phyloP scores from a whole-genome alignment of 2,329 filamentous ascomycete species.

The Colletotrichum kahawae region DNA sequence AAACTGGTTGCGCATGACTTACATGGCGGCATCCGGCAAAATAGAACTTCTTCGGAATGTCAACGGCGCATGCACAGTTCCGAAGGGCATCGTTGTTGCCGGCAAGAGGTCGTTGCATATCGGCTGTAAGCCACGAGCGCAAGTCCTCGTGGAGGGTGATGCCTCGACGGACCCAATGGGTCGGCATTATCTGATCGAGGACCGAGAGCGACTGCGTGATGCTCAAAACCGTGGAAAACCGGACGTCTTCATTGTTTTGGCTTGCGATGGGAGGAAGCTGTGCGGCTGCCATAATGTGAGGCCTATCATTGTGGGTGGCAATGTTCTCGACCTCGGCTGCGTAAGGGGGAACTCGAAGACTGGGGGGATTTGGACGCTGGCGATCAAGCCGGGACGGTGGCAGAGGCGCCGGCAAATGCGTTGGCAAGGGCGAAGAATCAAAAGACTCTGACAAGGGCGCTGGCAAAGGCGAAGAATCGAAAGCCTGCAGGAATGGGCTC shows the following conservation, averaged over 20 bases:
- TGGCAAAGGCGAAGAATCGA: not conserved
- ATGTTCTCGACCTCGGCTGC: not conserved
- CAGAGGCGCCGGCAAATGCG: not conserved
- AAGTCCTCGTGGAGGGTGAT: not conserved
- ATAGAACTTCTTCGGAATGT: not conserved
- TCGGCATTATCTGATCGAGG: not conserved
- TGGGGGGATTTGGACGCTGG: not conserved
- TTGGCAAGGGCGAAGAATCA: not conserved
- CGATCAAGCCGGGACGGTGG: not conserved
- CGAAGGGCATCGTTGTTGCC: not conserved
- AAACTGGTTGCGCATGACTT: not conserved
- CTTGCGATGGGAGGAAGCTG: not conserved
- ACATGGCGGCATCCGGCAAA: not conserved
- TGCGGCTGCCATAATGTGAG: not conserved
- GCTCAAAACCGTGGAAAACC: not conserved
- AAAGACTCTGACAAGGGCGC: not conserved
- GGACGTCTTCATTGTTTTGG: not conserved
- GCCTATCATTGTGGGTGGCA: not conserved
- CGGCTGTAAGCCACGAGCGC: not conserved
- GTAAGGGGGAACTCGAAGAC: not conserved
- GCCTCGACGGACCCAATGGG: not conserved
- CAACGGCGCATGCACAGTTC: not conserved
- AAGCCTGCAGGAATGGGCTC: not conserved
- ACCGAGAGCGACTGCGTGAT: not conserved
- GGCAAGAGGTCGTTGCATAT: not conserved